Base-by-base conservation (phyloP, 192 early-diverging fungal species). In the Chytriomyces hyalinus region DNA sequence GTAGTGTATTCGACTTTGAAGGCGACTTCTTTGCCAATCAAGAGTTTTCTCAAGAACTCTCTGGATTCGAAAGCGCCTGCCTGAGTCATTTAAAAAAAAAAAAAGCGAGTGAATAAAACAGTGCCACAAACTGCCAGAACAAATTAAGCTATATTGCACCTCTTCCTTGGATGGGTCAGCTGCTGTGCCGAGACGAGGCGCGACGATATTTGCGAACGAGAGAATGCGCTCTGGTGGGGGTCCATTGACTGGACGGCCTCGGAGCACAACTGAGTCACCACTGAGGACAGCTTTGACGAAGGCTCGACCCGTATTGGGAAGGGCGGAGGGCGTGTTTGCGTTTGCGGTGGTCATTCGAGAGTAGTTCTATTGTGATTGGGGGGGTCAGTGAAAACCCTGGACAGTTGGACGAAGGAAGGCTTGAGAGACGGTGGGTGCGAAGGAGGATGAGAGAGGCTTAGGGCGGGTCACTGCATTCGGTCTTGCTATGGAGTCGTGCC, bases 251-350 rank as follows among this genome's bases (percentile, higher is more conserved):
- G 93, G 93, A 61, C 88, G 92, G 49, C 94, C 95, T 51, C 93
- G 90, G 26, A 99, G 88, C 64, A 97, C 88, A 49, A 99, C 86
- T 65, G 93, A 93, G 88, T 98, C 96, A 65, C 96, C 96, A 9
- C 94, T 96, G 64, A 98, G 86, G 20, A 95, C 93, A 46, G 86
- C 91, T 81, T 98, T 98, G 77, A 96, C 93, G 6, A 90, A 81
- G 68, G 93, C 96, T n/a, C 80, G 76, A 17, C 87, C 88, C 46
- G 66, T 59, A 11, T 45, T 60, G 11, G 81, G 81, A 28, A 87
- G 77, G 13, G 78, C 20, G 43, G 28, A 49, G 73, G 61, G 7
- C 6, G 49, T 57, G 11, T 26, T 47, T n/a, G 59, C 43, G 73
- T 36, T n/a, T 22, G 68, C 45, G 11, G 66, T 47, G 20, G 59